Conservation (phyloP, 108 stramenopile species). For the Cyclotella sp. region DNA sequence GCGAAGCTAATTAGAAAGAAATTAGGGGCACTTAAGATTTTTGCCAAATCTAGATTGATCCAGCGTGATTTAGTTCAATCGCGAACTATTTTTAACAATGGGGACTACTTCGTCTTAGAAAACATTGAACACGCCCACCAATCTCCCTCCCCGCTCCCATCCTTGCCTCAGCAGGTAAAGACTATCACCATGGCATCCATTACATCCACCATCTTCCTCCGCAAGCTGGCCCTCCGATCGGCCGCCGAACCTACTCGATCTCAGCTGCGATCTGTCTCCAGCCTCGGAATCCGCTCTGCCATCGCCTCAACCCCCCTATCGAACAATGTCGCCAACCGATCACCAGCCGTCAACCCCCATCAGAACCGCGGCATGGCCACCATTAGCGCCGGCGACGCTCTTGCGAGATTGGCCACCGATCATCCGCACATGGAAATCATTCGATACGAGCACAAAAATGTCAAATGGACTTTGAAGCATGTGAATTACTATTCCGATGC, state of each 20-base stretch:
- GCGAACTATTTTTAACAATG: no score
- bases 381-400: slow-evolving; percentile 50
- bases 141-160: neutral
- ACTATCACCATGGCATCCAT: slow-evolving; percentile 33
- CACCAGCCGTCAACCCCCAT: slow-evolving; percentile 4
- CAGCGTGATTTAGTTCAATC: no score
- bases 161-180: neutral
- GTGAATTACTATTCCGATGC: slow-evolving; percentile 81
- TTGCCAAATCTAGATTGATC: no score
- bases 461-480: slow-evolving; percentile 83
- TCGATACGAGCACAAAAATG: slow-evolving; percentile 89
- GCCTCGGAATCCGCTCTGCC: slow-evolving; percentile 25
- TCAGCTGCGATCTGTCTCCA: slow-evolving; percentile 28
- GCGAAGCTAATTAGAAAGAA: no score
- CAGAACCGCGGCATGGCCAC: slow-evolving; percentile 44
- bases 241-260: slow-evolving; percentile 31
- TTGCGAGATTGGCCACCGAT: slow-evolving; percentile 63
- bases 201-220: slow-evolving; percentile 30
- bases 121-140: no score
- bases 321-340: slow-evolving; percentile 21
- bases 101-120: no score
- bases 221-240: slow-evolving; percentile 42
- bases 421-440: slow-evolving; percentile 83
- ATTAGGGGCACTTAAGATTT: no score
- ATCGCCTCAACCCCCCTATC: slow-evolving; percentile 17